phyloP scores from a whole-genome alignment of 192 early-diverging fungal species.

The Gamsiella multidivaricata region DNA sequence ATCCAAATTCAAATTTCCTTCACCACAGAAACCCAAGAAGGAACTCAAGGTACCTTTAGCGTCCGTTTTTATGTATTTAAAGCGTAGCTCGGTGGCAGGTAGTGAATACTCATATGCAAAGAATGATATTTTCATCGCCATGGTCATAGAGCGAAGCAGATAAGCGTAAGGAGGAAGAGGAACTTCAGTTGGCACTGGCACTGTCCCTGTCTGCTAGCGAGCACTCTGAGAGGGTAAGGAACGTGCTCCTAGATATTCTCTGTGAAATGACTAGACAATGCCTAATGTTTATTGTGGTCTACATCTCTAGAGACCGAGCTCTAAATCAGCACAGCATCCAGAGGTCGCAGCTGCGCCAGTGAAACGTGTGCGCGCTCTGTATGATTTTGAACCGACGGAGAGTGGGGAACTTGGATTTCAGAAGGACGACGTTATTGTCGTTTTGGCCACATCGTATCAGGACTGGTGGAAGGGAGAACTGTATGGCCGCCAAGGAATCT shows the following conservation, averaged over 20 bases:
- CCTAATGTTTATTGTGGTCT: neutral
- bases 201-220: conserved; percentile 83
- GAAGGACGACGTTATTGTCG: conserved; percentile 89
- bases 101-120: neutral
- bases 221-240: conserved; percentile 43
- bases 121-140: neutral
- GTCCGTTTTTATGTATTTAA: neutral
- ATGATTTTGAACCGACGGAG: conserved; percentile 93
- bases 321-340: conserved; percentile 28
- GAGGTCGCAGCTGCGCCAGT: conserved; percentile 57
- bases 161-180: conserved; percentile 94
- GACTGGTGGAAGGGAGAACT: conserved; percentile 99
- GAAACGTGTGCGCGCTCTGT: conserved; percentile 90
- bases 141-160: conserved; percentile 70
- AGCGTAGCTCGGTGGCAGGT: neutral
- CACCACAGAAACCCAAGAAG: conserved; percentile 86
- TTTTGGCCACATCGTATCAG: conserved; percentile 93
- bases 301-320: conserved; percentile 22
- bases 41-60: conserved; percentile 54
- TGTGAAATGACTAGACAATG: too few species aligned
- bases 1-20: conserved; percentile 73
- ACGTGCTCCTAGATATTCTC: neutral
- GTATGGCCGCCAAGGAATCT: conserved; percentile 91
- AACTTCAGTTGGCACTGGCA: conserved; percentile 91
- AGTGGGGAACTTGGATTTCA: conserved; percentile 91